Conservation (phyloP, 352 stramenopile genomes). For the Pythium volutum region DNA sequence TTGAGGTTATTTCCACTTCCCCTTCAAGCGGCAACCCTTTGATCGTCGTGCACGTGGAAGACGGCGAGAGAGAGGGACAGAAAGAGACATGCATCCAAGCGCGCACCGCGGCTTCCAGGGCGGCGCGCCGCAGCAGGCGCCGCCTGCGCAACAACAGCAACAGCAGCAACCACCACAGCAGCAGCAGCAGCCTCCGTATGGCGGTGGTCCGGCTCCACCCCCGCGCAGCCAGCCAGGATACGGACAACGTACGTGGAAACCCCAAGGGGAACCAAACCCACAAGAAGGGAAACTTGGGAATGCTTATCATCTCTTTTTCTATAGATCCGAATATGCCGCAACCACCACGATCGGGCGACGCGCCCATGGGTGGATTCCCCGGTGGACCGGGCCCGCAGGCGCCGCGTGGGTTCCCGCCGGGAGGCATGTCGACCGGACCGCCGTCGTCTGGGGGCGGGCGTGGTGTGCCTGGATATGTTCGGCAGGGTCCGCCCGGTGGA, state of each 20-base stretch:
- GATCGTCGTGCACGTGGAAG: constrained; percentile 5
- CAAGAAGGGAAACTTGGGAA: not conserved
- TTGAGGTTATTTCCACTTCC: constrained; percentile 3
- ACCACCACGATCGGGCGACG: constrained; percentile 14
- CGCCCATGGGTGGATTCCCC: constrained; percentile 7
- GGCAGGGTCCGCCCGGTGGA: constrained; percentile 18
- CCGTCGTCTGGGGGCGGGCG: constrained; percentile 16
- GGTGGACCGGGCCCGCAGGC: not conserved
- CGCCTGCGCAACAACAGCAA: too few relatives aligned
- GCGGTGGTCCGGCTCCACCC: not conserved
- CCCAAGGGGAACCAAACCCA: not conserved
- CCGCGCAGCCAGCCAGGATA: constrained; percentile 18
- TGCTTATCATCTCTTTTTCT: not conserved
- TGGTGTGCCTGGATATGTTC: constrained; percentile 10
- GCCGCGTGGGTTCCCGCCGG: constrained; percentile 11
- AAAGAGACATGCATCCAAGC: constrained; percentile 20
- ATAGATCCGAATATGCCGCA: constrained; percentile 17
- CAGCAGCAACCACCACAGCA: constrained; percentile 10
- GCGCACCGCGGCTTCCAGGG: constrained; percentile 15
- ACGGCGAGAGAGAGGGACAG: not conserved
- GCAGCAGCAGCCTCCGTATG: constrained; percentile 12
- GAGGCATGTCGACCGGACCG: constrained; percentile 9
- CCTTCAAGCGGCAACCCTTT: not conserved
- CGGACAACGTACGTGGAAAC: not conserved
- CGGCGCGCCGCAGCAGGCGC: not conserved